phyloP scores from a whole-genome alignment of 2,329 filamentous ascomycete species.

The Colletotrichum sublineola region DNA sequence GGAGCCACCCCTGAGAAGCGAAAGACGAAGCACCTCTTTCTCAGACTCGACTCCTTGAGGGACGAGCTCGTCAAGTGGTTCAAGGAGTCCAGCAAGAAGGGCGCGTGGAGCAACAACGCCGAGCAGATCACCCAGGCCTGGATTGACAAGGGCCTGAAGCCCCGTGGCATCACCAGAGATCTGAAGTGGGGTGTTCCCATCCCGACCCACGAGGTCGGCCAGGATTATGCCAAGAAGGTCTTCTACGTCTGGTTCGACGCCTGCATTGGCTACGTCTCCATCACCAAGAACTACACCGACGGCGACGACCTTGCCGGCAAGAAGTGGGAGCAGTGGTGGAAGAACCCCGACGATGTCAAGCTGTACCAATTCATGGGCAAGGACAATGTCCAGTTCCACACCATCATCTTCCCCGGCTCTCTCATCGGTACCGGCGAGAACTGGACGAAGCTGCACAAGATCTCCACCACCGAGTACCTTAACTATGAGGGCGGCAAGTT shows the following conservation, averaged over 20 bases:
- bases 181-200: constrained; percentile 86
- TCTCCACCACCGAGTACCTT: constrained; percentile 88
- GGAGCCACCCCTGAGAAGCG: constrained; percentile 82
- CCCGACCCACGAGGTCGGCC: constrained; percentile 61
- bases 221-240: constrained; percentile 74
- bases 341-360: constrained; percentile 86
- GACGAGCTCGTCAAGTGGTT: constrained; percentile 84
- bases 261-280: constrained; percentile 81
- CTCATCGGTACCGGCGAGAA: constrained; percentile 86
- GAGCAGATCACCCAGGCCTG: constrained; percentile 83
- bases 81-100: constrained; percentile 77
- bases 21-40: constrained; percentile 90
- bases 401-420: constrained; percentile 90
- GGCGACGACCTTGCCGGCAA: constrained; percentile 60
- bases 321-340: constrained; percentile 96
- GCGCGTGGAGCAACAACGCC: constrained; percentile 82
- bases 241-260: constrained; percentile 76
- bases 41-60: constrained; percentile 88
- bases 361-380: constrained; percentile 96
- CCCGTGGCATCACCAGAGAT: constrained; percentile 91
- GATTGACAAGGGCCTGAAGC: constrained; percentile 86
- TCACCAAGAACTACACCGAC: constrained; percentile 88
- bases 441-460: constrained; percentile 91
- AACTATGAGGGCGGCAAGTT: constrained; percentile 94
- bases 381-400: constrained; percentile 79